Base-by-base conservation (phyloP, 768 basidiomycete genomes). In the Leccinum sublutescens region DNA sequence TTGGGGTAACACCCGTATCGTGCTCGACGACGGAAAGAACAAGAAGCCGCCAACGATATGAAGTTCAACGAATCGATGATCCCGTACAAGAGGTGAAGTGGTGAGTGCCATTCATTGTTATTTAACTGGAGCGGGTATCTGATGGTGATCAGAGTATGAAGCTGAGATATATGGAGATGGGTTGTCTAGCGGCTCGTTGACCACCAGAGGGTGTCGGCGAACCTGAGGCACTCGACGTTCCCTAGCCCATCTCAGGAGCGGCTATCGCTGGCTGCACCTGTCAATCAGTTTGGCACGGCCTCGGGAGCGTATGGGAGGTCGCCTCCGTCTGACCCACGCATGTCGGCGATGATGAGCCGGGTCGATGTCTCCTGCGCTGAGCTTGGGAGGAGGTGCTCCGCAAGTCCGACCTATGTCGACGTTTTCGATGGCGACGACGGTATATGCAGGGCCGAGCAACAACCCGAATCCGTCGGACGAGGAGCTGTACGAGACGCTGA, bases 1-100 rank as follows among this genome's bases (percentile, higher is more conserved):
- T 69, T 87, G 84, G 83, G 81, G 84, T 77, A 83, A 79, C 68
- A 84, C 84, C 27, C 84, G 86, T 71, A 63, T 86, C 36, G 85
- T 87, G 50, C 80, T 87, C 31, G 85, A 86, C 40, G 86, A 87
- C 67, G 86, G 87, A 53, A 80, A 78, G 63, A 79, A 79, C 68
- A 87, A 87, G 79, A 88, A 83, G 71, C 10, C 5, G 81, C 77
- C 52, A 85, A 84, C 52, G 89, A 88, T 25, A 86, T 89, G 71
- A 84, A 82, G 61, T 90, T 86, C 76, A 85, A 86, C 64, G 89
- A 90, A 52, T 85, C 82, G 29, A 87, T 88, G 83, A 89, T 90
- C 57, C 88, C 88, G 5, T 80, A 89, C 68, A 84, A 84, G 76
- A 85, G 82, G 63, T 90, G 89, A 75, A 83, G 80, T 62, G 87